A percentile compares a stretch with the other conserved stretches of the same genome.
These are phyloP conservation scores for Hypomyces perniciosus DNA, from an alignment of 2,329 filamentous ascomycete species.

Conservation along the genomic window DNA sequence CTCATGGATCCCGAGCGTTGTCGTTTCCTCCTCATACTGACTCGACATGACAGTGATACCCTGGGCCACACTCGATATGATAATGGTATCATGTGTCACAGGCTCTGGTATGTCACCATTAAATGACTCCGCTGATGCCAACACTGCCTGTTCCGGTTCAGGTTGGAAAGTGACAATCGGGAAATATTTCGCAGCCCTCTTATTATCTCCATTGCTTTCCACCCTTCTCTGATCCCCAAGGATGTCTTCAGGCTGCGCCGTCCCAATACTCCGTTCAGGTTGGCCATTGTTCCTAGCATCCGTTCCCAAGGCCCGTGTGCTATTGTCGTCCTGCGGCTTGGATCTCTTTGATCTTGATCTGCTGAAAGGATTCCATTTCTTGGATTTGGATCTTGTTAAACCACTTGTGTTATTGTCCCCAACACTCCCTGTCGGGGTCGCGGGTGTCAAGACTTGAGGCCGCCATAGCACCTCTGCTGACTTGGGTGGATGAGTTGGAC, in stretches of 20 bases:
- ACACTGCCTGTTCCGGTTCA: not conserved
- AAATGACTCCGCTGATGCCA: not conserved
- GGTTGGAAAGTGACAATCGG: not conserved
- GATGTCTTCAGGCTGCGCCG: not conserved
- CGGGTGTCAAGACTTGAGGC: slow-evolving; percentile 20
- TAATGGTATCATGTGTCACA: not conserved
- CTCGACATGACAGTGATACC: too few species aligned
- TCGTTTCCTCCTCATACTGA: too few species aligned
- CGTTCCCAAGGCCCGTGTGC: not conserved
- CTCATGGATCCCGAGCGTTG: too few species aligned
- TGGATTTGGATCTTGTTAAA: slow-evolving; percentile 39
- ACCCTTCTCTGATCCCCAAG: not conserved
- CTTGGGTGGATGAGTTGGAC: slow-evolving; percentile 46
- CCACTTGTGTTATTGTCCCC: slow-evolving; percentile 17
- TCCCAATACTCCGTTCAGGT: not conserved
- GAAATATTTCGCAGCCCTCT: not conserved
- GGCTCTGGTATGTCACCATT: slow-evolving; percentile 1
- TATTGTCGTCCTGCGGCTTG: slow-evolving; percentile 7
- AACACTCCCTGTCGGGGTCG: slow-evolving; percentile 16
- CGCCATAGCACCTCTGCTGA: slow-evolving; percentile 23
- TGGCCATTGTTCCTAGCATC: not conserved
- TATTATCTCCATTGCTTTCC: not conserved
- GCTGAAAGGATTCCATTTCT: slow-evolving; percentile 56
- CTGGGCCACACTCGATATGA: not conserved
- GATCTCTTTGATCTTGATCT: slow-evolving; percentile 31